Conservation (phyloP, 768 basidiomycete species). For the Tylopilus intermedius region DNA sequence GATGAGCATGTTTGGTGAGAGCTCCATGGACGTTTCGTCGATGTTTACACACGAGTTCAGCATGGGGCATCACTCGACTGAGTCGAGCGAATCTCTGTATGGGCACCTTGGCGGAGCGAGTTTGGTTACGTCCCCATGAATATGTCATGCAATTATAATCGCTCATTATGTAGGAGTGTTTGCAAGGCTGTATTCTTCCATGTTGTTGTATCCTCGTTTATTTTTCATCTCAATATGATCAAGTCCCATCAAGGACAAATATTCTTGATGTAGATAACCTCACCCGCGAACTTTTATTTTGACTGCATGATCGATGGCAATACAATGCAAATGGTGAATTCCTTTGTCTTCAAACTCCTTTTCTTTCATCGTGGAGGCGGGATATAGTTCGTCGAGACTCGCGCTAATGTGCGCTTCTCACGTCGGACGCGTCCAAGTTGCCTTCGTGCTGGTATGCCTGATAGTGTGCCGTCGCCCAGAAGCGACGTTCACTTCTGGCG, state of each 20-base stretch:
- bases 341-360: not conserved
- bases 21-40: constrained; percentile 32
- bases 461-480: not conserved
- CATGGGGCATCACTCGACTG: constrained; percentile 24
- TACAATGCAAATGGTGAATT: not conserved
- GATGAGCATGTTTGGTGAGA: constrained; percentile 55
- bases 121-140: constrained; percentile 28
- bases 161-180: constrained; percentile 16
- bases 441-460: constrained; percentile 7
- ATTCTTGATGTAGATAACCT: not conserved
- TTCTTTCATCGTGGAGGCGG: not conserved
- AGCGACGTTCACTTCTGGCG: constrained; percentile 8
- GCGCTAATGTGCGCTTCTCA: constrained; percentile 10
- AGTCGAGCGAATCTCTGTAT: constrained; percentile 28
- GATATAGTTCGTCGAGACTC: too few relatives aligned
- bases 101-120: constrained; percentile 19
- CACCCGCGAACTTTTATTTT: not conserved
- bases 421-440: not conserved
- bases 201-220: constrained; percentile 8
- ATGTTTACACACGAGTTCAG: constrained; percentile 30
- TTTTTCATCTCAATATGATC: constrained; percentile 1
- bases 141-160: constrained; percentile 1
- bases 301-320: not conserved
- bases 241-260: not conserved
- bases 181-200: constrained; percentile 3